Evolutionary conservation across 768 basidiomycete genomes (phyloP), one percentile per base, ranked within the genome.

Genomic region (Lepiota subincarnata): DNA sequence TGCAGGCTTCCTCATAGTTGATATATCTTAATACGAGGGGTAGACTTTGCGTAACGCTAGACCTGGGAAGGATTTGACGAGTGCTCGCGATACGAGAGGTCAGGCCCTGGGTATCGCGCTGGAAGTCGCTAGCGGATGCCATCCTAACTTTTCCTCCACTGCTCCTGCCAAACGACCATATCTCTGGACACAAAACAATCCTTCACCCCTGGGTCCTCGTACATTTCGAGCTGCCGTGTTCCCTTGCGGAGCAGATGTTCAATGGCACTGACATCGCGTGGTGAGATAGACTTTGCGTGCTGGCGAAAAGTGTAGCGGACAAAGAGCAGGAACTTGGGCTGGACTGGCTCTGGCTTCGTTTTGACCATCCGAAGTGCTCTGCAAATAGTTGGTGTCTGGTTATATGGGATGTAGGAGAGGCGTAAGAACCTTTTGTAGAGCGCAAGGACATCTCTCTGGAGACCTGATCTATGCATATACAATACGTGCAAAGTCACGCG

Each of bases 211-310:
- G 73, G 62, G 50, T 78, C 79, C 68, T 89, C 86, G 59, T 83
- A 89, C 67, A 77, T 74, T 61, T 89, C 87, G 36, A 92, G 60
- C 59, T 89, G 87, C 56, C 83, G 73, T 45, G 60, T 67, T 2
- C 87, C 87, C 50, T 80, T 81, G 42, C 90, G 78, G n/a, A 93
- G 63, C 31, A 91, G 72, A 64, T 91, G 85, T 60, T 93, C 90
- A 35, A 92, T 79, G 7, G 79, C 80, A 50, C 76, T 75, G 55
- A 92, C 73, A 50, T 89, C 79, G 10, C 87, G 81, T 4, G 85
- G 77, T 3, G 86, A 80, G 20, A 89, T 73, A 1, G 71, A 71
- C 4, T 73, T 61, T 4, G 87, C 84, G 60, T 86, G 84, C 5
- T 72, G 73, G 63, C 72, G 86, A 68, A 93, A 92, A 11, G 73